phyloP scores from a whole-genome alignment of 2,329 filamentous ascomycete species.

The Myriosclerotinia curreyana region DNA sequence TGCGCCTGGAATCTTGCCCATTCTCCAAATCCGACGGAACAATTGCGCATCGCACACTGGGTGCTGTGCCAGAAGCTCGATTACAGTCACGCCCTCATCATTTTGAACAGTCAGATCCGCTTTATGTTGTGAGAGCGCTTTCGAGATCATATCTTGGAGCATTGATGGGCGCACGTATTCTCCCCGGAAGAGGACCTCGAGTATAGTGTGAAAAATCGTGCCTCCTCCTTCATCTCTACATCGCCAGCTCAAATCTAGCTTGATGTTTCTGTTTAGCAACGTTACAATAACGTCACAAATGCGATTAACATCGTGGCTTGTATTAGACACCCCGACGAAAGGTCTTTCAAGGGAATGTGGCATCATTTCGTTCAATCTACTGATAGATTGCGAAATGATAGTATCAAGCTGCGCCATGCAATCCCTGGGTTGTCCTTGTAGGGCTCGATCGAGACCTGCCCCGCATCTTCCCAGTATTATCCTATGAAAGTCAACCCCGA shows the following conservation, averaged over 20 bases:
- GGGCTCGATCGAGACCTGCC: too few species aligned
- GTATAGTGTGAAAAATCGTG: neutral
- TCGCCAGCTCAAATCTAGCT: neutral
- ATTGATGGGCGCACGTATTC: too few species aligned
- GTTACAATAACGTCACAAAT: neutral
- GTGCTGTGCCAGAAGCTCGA: neutral
- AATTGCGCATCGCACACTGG: accelerated
- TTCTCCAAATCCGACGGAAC: neutral
- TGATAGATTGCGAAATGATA: neutral
- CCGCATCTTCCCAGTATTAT: neutral
- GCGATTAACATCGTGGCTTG: too few species aligned
- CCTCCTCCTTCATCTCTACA: neutral
- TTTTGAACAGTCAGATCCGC: neutral
- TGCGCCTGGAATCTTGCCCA: neutral
- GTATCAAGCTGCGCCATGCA: neutral
- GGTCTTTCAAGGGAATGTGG: neutral
- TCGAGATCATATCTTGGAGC: neutral
- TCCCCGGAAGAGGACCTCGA: too few species aligned
- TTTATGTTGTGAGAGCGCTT: neutral
- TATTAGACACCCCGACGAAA: too few species aligned
- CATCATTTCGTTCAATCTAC: accelerated
- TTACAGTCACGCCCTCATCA: neutral
- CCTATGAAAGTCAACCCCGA: neutral
- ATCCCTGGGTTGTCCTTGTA: too few species aligned
- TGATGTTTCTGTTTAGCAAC: neutral